phyloP scores from a whole-genome alignment of 805 yeast genomes.

The Wickerhamomyces silvicola region DNA sequence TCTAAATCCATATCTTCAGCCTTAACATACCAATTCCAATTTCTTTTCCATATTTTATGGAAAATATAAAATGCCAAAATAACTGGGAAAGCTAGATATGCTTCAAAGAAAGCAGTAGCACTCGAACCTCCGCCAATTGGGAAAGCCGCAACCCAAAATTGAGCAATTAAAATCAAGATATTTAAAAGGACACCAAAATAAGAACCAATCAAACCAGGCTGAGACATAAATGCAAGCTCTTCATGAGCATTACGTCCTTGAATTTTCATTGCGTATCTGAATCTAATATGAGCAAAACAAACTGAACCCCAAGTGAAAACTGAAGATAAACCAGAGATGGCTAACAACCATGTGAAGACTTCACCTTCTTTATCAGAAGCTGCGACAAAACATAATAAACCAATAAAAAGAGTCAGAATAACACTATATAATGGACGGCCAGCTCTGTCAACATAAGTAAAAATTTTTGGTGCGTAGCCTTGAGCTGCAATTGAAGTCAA shows the following conservation, averaged over 20 bases:
- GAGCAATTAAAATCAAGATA: constrained; percentile 58
- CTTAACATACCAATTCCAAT: constrained; percentile 34
- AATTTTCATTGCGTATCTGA: constrained; percentile 53
- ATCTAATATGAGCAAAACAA: constrained; percentile 53
- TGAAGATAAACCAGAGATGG: constrained; percentile 57
- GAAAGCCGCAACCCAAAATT: constrained; percentile 74
- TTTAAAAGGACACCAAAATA: constrained; percentile 53
- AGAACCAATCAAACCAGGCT: constrained; percentile 65
- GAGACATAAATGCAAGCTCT: constrained; percentile 63
- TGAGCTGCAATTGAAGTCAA: constrained; percentile 56
- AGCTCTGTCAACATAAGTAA: constrained; percentile 55
- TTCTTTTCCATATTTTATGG: constrained; percentile 38
- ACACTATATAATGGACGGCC: constrained; percentile 66
- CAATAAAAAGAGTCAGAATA: constrained; percentile 43
- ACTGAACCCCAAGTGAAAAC: constrained; percentile 61
- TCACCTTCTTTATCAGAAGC: constrained; percentile 45
- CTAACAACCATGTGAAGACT: constrained; percentile 60
- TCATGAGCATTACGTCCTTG: constrained; percentile 57
- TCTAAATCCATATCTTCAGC: constrained; percentile 51
- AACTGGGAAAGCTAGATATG: constrained; percentile 36
- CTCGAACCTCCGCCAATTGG: constrained; percentile 31
- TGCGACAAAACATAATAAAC: constrained; percentile 52
- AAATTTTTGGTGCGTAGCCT: constrained; percentile 53
- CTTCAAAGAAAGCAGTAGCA: constrained; percentile 30
- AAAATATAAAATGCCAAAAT: constrained; percentile 29